A percentile compares a stretch with the other conserved stretches of the same genome.
Conservation (phyloP, 768 basidiomycete genomes). For the Leccinum truebloodii region DNA sequence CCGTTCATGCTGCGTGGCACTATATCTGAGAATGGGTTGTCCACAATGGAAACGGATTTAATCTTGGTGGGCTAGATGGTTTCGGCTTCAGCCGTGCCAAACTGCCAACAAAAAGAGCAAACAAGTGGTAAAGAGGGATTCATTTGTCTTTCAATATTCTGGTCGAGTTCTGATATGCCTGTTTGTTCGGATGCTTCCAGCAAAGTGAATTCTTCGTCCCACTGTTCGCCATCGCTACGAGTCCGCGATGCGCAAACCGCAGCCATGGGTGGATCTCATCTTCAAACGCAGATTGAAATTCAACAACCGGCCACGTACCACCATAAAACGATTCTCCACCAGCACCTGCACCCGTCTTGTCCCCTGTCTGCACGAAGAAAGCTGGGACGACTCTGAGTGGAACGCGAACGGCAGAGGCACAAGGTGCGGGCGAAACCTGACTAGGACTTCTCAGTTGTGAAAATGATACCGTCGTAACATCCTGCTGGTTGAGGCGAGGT, state of each 20-base stretch:
- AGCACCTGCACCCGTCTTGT: slow-evolving; percentile 84
- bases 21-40: slow-evolving; percentile 95
- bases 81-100: neutral
- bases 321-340: slow-evolving; percentile 97
- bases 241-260: slow-evolving; percentile 84
- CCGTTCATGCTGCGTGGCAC: slow-evolving; percentile 79
- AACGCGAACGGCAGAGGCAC: neutral
- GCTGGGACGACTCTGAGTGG: slow-evolving; percentile 72
- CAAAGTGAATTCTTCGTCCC: slow-evolving; percentile 68
- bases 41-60: slow-evolving; percentile 77
- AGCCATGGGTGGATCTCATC: slow-evolving; percentile 96
- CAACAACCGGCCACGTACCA: slow-evolving; percentile 42
- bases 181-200: neutral
- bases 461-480: slow-evolving; percentile 94
- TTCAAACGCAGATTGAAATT: slow-evolving; percentile 51
- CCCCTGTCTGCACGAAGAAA: slow-evolving; percentile 96
- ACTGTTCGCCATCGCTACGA: slow-evolving; percentile 93
- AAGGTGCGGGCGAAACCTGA: neutral
- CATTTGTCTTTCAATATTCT: slow-evolving; percentile 32
- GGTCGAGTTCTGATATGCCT: slow-evolving; percentile 33
- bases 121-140: slow-evolving; percentile 8
- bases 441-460: slow-evolving; percentile 67
- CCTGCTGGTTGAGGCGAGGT: slow-evolving; percentile 46
- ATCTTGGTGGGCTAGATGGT: slow-evolving; percentile 85
- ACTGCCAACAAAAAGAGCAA: too few species aligned